phyloP scores from a whole-genome alignment of 208 protist species.

The Crithidia sp. region DNA sequence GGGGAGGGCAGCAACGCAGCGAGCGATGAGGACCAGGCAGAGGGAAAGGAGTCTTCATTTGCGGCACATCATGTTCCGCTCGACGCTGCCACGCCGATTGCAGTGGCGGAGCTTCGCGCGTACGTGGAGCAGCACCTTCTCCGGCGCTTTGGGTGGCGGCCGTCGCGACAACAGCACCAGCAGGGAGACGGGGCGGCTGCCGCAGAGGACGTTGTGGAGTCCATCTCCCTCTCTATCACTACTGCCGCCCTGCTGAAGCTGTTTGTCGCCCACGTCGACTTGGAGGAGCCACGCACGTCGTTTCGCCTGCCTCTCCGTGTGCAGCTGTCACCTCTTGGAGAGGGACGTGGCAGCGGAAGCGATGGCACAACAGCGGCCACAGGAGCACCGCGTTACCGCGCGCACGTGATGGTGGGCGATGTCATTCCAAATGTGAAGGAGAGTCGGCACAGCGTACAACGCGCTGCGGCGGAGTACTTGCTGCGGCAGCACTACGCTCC shows the following conservation, averaged over 20 bases:
- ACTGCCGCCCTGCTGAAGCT: constrained; percentile 31
- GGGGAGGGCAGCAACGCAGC: neutral
- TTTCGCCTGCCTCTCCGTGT: constrained; percentile 30
- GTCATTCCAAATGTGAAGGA: constrained; percentile 37
- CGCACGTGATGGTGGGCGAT: constrained; percentile 29
- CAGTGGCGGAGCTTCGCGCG: constrained; percentile 16
- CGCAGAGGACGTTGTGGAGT: constrained; percentile 3
- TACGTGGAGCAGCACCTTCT: constrained; percentile 28
- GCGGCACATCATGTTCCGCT: neutral
- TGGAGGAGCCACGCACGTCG: constrained; percentile 35
- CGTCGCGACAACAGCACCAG: neutral
- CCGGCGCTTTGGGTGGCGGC: constrained; percentile 33
- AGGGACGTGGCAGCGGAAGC: neutral
- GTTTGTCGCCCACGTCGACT: constrained; percentile 37
- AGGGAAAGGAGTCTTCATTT: neutral
- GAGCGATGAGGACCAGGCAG: neutral
- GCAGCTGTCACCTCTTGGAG: constrained; percentile 10
- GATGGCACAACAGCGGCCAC: neutral
- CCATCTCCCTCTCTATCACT: constrained; percentile 24
- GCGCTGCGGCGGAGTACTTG: constrained; percentile 26
- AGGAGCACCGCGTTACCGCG: constrained; percentile 9
- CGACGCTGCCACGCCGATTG: neutral
- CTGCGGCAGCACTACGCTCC: neutral
- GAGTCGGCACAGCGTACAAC: constrained; percentile 32
- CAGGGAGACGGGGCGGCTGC: no score